phyloP scores from a whole-genome alignment of 1,284 basidiomycete species.

The Boletus semigastroideus region DNA sequence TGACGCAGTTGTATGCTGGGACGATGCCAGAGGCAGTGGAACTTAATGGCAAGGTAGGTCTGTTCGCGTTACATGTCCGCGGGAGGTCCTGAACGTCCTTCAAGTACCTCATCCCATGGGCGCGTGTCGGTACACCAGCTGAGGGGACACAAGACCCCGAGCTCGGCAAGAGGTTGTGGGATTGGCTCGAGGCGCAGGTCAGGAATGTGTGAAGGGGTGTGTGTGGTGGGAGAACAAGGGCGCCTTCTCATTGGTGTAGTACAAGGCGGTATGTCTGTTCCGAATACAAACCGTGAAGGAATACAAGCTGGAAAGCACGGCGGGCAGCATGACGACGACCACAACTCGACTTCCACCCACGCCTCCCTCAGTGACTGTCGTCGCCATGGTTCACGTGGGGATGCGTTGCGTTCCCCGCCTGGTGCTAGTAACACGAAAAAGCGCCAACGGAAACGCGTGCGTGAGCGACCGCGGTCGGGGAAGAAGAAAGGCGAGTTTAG shows the following conservation, averaged over 20 bases:
- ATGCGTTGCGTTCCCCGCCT: conserved; percentile 30
- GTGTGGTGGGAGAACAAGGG: not conserved
- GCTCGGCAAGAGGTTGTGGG: conserved; percentile 36
- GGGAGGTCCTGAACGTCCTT: not conserved
- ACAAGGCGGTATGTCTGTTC: conserved; percentile 14
- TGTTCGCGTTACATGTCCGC: not conserved
- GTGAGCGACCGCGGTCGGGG: too few species aligned
- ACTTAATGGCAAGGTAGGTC: conserved; percentile 33
- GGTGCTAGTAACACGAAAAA: conserved; percentile 25
- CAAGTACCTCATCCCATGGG: conserved; percentile 41
- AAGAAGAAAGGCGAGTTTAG: too few species aligned
- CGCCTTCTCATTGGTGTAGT: conserved; percentile 13
- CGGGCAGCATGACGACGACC: not conserved
- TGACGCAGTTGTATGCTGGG: conserved; percentile 40
- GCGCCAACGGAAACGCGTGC: not conserved
- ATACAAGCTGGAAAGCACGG: conserved; percentile 11
- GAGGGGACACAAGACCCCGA: conserved; percentile 27
- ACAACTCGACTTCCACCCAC: not conserved
- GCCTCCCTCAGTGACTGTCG: conserved; percentile 9
- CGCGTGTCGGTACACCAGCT: conserved; percentile 21
- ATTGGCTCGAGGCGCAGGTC: conserved; percentile 38
- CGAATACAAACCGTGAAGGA: conserved; percentile 18
- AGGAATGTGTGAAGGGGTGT: conserved; percentile 13
- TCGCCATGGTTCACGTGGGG: conserved; percentile 26
- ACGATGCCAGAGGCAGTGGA: conserved; percentile 32